phyloP scores from a whole-genome alignment of 257 asterid species.

The Nicotiana undulata region DNA sequence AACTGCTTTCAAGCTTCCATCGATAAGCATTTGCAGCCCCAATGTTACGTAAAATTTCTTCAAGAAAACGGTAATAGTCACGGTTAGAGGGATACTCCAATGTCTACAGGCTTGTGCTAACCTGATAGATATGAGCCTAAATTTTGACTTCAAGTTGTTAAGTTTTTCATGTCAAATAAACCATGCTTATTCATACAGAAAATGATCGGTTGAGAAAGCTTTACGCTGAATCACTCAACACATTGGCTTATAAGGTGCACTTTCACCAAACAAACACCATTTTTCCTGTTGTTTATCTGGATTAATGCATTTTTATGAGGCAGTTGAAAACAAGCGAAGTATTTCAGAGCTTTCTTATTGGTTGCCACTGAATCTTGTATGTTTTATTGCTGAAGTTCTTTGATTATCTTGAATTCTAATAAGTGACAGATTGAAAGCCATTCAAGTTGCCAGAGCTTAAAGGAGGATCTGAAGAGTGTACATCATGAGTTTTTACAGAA shows the following conservation, averaged over 20 bases:
- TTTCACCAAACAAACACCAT: not conserved
- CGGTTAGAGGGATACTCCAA: not conserved
- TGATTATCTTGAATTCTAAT: not conserved
- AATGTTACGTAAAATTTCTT: not conserved
- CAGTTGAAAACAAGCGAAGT: not conserved
- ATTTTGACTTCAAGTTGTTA: not conserved
- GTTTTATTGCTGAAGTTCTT: not conserved
- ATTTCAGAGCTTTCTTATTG: not conserved
- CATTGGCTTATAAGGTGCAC: conserved; percentile 22
- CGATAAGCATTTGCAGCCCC: not conserved
- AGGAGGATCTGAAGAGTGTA: conserved; percentile 27
- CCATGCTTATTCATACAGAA: conserved; percentile 14
- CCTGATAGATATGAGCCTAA: not conserved
- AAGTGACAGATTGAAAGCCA: conserved; percentile 26
- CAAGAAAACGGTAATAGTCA: not conserved
- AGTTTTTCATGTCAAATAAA: not conserved
- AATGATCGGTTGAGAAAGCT: conserved; percentile 27
- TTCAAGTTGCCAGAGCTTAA: conserved; percentile 24
- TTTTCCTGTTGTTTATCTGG: not conserved
- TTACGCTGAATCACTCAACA: conserved; percentile 18
- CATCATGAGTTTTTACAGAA: conserved; percentile 16
- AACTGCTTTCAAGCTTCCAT: not conserved
- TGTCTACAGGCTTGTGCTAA: not conserved
- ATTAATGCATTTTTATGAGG: not conserved
- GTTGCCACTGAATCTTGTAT: not conserved